A percentile compares a stretch with the other conserved stretches of the same genome.
Conservation (phyloP, 768 basidiomycete genomes). For the Exidia glandulosa region DNA sequence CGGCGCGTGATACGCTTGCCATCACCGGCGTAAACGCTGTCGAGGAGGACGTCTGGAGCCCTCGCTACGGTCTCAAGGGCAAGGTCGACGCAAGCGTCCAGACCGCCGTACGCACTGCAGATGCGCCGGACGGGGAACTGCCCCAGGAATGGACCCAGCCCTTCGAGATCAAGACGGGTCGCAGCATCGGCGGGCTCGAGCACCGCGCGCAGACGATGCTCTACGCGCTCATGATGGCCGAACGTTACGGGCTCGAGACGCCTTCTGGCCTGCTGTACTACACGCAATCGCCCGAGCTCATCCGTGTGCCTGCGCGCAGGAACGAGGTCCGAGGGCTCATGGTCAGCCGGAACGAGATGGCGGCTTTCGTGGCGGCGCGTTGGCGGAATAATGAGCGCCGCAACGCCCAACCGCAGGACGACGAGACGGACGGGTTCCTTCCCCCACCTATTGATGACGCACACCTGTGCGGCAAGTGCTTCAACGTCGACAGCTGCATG, state of each 20-base stretch:
- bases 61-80: conserved; percentile 88
- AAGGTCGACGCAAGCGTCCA: conserved; percentile 89
- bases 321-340: conserved; percentile 83
- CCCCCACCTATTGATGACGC: conserved; percentile 82
- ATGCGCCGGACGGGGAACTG: conserved; percentile 21
- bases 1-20: conserved; percentile 47
- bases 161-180: conserved; percentile 94
- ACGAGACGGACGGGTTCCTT: conserved; percentile 39
- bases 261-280: conserved; percentile 85
- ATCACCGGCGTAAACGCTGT: conserved; percentile 71
- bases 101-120: conserved; percentile 48
- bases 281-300: conserved; percentile 81
- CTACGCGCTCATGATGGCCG: conserved; percentile 81
- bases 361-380: conserved; percentile 41
- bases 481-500: conserved; percentile 79
- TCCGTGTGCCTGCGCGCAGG: conserved; percentile 64
- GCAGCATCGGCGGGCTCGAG: conserved; percentile 65
- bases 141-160: conserved; percentile 46
- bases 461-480: conserved; percentile 70
- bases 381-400: conserved; percentile 1
- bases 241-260: conserved; percentile 75
- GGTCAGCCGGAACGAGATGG: conserved; percentile 75
- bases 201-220: conserved; percentile 98
- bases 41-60: conserved; percentile 98
- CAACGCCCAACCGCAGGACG: no score